Base-by-base conservation (phyloP, 2,329 filamentous ascomycete genomes). In the Hypoxylon sp. region DNA sequence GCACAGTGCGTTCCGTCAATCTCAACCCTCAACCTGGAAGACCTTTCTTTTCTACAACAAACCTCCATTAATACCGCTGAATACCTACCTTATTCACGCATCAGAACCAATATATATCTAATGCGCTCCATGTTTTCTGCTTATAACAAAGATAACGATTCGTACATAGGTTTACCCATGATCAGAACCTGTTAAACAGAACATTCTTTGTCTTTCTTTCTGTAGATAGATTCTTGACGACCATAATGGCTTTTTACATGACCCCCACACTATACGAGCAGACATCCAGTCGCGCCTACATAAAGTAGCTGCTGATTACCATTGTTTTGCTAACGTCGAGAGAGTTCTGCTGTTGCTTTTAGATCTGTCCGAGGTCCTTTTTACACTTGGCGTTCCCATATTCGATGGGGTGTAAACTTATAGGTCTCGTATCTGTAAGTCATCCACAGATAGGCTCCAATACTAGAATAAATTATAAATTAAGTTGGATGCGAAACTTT, bases 391-490 rank as follows among this genome's bases (percentile, higher is more conserved):
- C 60, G 19, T 64, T 52, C 38, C 19, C 53, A 62, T 59, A 65
- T 67, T 61, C 51, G 63, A 63, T 32, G 32, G 36, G 57, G 57
- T 53, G 32, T 23, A 59, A 69, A 69, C 55, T 48, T 60, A 61
- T 60, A 19, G n/a, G 30, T 30, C 62, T 70, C 68, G 65, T 70
- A 65, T 70, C 48, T 60, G 50, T 59, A 52, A 46, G 60, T 43
- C 50, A 50, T 49, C 59, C 48, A 50, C 48, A 21, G 21, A 68
- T 55, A 70, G 11, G 65, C 61, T 68, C 48, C 28, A 55, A 21
- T 28, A 38, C 32, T 61, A 43, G 55, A 48, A 55, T n/a, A 38
- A 58, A 43, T 32, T 56, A 55, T n/a, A 38, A 58, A 43, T 32
- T 56, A 59, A 46, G 55, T 51, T 55, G 46, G 28, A 32, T 14